A percentile compares a stretch with the other conserved stretches of the same genome.
Conservation (phyloP, 2,329 filamentous ascomycete species). For the Penicillium sp. region DNA sequence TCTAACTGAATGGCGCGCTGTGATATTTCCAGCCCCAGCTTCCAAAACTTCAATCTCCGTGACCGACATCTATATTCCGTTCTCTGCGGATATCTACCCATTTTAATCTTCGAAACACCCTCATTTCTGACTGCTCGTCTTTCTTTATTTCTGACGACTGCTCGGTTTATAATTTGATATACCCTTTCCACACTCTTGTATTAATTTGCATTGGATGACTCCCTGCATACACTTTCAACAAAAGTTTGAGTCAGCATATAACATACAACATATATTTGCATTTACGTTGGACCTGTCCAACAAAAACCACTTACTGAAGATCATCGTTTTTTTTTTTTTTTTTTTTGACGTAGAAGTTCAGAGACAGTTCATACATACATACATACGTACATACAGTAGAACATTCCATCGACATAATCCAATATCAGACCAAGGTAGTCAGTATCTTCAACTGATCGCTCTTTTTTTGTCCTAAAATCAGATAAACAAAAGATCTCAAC, state of each 20-base stretch:
- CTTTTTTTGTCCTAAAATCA: constrained; percentile 1
- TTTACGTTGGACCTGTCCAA: neutral
- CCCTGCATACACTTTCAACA: neutral
- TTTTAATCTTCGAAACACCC: neutral
- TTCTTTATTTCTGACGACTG: constrained; percentile 1
- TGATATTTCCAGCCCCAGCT: neutral
- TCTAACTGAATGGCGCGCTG: neutral
- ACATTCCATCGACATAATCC: too few species aligned
- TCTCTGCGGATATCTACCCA: neutral
- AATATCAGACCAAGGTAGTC: too few species aligned
- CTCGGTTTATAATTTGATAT: constrained; percentile 6
- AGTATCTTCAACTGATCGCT: neutral
- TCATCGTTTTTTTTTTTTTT: neutral
- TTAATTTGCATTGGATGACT: neutral
- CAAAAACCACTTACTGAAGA: neutral
- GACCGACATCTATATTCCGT: neutral
- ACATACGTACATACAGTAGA: too few species aligned
- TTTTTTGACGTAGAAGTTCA: neutral
- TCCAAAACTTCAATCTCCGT: neutral
- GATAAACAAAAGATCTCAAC: constrained; percentile 5
- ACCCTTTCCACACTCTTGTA: constrained; percentile 1
- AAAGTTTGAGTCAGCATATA: neutral
- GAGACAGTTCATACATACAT: neutral
- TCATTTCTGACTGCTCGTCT: neutral
- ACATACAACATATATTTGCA: neutral